A percentile compares a stretch with the other conserved stretches of the same genome.
phyloP scores from a whole-genome alignment of 371 early-diverging fungal species.

The Mortierella sp. region DNA sequence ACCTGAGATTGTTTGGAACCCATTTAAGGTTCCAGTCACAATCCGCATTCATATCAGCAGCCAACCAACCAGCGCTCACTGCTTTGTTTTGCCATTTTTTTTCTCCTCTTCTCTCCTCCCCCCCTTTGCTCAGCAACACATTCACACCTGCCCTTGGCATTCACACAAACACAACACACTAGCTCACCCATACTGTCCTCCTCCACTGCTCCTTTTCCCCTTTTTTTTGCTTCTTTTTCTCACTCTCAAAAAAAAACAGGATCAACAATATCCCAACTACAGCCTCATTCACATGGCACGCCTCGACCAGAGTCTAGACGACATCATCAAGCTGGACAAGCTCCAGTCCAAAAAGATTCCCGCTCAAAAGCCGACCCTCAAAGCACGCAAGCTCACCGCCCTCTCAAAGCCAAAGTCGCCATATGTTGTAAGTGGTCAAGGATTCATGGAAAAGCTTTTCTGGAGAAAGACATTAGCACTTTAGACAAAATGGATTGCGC shows the following conservation, averaged over 20 bases:
- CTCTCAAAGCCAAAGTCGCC: slow-evolving; percentile 14
- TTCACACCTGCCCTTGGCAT: neutral
- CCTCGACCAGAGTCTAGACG: slow-evolving; percentile 67
- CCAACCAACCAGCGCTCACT: neutral
- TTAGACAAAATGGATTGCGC: neutral
- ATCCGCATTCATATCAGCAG: too few relatives aligned
- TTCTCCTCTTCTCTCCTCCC: neutral
- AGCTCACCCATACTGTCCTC: neutral
- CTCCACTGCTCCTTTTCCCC: neutral
- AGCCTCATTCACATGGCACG: slow-evolving; percentile 46
- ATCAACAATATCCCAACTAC: neutral
- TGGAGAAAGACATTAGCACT: neutral
- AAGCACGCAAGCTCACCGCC: slow-evolving; percentile 3
- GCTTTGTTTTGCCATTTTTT: neutral
- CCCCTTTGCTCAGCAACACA: neutral
- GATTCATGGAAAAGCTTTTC: neutral
- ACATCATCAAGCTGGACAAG: slow-evolving; percentile 63
- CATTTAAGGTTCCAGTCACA: too few relatives aligned
- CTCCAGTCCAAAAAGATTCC: slow-evolving; percentile 23
- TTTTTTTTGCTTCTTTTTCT: too few relatives aligned
- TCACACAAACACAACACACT: neutral
- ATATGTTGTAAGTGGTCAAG: neutral
- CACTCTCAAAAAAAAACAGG: neutral
- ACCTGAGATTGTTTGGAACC: neutral
- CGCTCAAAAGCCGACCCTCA: neutral